A percentile compares a stretch with the other conserved stretches of the same genome.
Conservation (phyloP, 345 rosid genomes). For the Citrus glauca region DNA sequence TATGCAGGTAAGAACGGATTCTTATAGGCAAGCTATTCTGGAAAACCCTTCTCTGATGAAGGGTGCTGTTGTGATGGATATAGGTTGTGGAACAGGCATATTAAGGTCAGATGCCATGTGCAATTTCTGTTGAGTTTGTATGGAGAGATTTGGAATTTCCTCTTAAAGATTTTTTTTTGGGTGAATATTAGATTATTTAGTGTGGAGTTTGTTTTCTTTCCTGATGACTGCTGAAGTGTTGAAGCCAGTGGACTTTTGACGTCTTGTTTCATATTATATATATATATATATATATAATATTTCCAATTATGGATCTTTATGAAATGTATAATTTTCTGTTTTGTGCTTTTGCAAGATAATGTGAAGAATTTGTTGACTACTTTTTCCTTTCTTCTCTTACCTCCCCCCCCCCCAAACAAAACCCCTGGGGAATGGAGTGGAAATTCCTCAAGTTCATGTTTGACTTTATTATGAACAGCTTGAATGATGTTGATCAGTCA, state of each 20-base stretch:
- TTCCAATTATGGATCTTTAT: no score
- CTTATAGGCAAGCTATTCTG: constrained; percentile 79
- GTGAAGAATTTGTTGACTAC: background rate
- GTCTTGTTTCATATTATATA: background rate
- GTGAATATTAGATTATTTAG: background rate
- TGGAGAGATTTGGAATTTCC: background rate
- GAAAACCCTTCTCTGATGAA: constrained; percentile 70
- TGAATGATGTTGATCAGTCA: background rate
- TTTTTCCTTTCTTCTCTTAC: background rate
- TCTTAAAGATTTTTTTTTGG: background rate
- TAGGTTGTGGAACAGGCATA: constrained; percentile 97
- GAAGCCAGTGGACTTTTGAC: background rate
- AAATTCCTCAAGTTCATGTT: background rate
- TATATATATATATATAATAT: no score
- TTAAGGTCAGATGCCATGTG: constrained; percentile 47
- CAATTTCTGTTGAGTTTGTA: background rate
- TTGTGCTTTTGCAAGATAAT: background rate
- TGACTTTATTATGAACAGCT: background rate
- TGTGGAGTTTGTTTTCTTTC: background rate
- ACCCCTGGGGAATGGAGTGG: background rate
- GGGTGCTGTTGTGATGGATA: constrained; percentile 90
- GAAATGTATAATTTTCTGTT: no score
- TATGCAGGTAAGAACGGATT: constrained; percentile 77
- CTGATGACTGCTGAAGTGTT: background rate
- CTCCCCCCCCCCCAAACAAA: no score